Percentiles rank a stretch among this genome's conserved stretches.
Evolutionary conservation across 768 basidiomycete species (phyloP).

Genomic region (Pisolithus marmoratus): DNA sequence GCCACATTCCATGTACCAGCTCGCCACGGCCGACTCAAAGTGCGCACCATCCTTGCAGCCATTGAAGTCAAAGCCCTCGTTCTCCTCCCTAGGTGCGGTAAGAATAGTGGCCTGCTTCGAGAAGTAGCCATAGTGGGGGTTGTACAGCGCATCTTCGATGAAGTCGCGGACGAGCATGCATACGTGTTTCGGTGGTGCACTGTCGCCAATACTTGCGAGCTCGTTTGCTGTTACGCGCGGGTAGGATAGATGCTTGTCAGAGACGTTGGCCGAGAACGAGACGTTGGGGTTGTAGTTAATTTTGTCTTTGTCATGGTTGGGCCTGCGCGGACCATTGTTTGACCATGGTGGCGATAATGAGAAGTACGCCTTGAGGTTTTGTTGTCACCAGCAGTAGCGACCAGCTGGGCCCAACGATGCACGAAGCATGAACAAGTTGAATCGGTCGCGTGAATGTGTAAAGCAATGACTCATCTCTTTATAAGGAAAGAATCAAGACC

Average conservation of each 20-base stretch:
- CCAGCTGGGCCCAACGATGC: constrained; percentile 13
- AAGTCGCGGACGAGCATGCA: constrained; percentile 96
- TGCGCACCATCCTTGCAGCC: constrained; percentile 61
- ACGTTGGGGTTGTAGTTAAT: constrained; percentile 74
- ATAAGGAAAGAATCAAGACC: too few species aligned
- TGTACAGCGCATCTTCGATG: constrained; percentile 95
- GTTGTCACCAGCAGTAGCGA: constrained; percentile 17
- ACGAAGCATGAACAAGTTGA: constrained; percentile 23
- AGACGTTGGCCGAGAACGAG: constrained; percentile 44
- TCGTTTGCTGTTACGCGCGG: constrained; percentile 67
- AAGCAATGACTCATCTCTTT: too few species aligned
- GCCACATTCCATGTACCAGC: constrained; percentile 69
- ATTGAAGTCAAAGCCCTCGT: constrained; percentile 60
- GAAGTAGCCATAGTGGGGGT: constrained; percentile 97
- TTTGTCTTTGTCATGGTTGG: constrained; percentile 38
- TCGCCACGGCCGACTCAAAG: constrained; percentile 79
- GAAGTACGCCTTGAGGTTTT: constrained; percentile 19
- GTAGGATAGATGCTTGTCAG: constrained; percentile 42
- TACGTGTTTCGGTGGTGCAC: constrained; percentile 67
- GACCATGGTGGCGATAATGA: constrained; percentile 10
- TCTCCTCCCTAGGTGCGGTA: constrained; percentile 42
- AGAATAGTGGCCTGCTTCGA: constrained; percentile 90
- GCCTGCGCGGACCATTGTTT: constrained; percentile 7
- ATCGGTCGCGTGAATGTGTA: too few species aligned
- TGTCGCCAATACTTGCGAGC: constrained; percentile 40